Evolutionary conservation across 306 rosid genomes (phyloP).

Genomic region (Acmispon strigosus): DNA sequence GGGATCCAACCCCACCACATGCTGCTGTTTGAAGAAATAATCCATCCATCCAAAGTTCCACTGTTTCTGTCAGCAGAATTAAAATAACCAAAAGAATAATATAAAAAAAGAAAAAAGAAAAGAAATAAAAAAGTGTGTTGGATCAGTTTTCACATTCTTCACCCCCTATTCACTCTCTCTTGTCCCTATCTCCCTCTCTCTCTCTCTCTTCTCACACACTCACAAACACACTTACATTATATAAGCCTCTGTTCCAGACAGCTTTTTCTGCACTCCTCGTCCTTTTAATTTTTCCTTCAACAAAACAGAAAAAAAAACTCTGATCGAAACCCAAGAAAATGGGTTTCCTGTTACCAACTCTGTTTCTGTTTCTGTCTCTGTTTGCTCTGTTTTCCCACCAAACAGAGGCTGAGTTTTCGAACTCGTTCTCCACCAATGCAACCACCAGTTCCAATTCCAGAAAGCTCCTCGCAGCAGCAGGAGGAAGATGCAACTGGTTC

Average conservation of each 20-base stretch:
- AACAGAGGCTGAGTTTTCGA: slow-evolving; percentile 36
- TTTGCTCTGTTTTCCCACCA: slow-evolving; percentile 36
- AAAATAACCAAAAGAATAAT: background rate
- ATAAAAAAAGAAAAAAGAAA: background rate
- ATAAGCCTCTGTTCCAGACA: slow-evolving; percentile 35
- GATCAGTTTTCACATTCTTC: slow-evolving; percentile 21
- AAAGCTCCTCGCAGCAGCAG: slow-evolving; percentile 50
- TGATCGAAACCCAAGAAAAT: slow-evolving; percentile 53
- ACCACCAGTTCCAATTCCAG: slow-evolving; percentile 3
- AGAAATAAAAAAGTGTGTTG: background rate
- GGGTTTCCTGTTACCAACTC: slow-evolving; percentile 42
- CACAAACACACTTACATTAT: slow-evolving; percentile 23
- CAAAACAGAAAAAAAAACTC: background rate
- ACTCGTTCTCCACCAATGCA: slow-evolving; percentile 8
- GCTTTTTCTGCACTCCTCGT: slow-evolving; percentile 34
- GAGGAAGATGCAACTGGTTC: slow-evolving; percentile 57
- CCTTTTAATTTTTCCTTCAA: slow-evolving; percentile 4
- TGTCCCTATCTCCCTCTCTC: background rate
- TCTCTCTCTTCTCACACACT: too few species aligned
- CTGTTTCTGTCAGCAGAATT: slow-evolving; percentile 1
- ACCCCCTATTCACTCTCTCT: background rate
- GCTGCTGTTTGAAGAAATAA: slow-evolving; percentile 13
- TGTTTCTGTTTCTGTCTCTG: slow-evolving; percentile 11
- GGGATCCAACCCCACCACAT: slow-evolving; percentile 52
- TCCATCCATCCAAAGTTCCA: background rate